Conservation (phyloP, 352 stramenopile species). For the Blastocystis sp. region DNA sequence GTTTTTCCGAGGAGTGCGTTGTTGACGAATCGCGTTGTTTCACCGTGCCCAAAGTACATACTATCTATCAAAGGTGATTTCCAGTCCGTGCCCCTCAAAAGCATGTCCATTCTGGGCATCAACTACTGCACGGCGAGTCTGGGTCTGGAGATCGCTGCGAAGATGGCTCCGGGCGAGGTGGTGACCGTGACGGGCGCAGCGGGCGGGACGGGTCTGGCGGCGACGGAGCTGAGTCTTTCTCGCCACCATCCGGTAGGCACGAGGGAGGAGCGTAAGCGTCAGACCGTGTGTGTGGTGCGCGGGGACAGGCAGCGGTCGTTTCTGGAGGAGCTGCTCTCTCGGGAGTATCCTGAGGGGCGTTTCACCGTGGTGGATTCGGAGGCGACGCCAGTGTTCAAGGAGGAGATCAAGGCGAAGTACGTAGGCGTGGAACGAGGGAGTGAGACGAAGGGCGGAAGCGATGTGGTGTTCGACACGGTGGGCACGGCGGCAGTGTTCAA, state of each 20-base stretch:
- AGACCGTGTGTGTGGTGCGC: slow-evolving; percentile 50
- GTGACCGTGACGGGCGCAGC: slow-evolving; percentile 50
- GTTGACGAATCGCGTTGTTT: slow-evolving; percentile 34
- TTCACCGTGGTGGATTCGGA: slow-evolving; percentile 13
- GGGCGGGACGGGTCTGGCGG: slow-evolving; percentile 30
- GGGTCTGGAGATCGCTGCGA: background rate
- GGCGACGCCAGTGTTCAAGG: background rate
- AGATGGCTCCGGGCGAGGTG: slow-evolving; percentile 9
- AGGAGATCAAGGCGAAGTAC: background rate
- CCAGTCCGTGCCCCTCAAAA: background rate
- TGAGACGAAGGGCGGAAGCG: slow-evolving; percentile 10
- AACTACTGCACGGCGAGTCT: slow-evolving; percentile 30
- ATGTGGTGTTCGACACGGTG: slow-evolving; percentile 24
- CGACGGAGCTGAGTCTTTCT: slow-evolving; percentile 6
- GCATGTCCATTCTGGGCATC: slow-evolving; percentile 2
- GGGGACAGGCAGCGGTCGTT: background rate
- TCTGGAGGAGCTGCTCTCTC: background rate
- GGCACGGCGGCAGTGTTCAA: slow-evolving; percentile 7
- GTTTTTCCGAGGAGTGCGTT: slow-evolving; percentile 37
- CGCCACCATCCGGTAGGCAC: background rate
- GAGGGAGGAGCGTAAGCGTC: background rate
- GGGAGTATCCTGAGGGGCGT: background rate
- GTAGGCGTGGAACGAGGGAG: background rate
- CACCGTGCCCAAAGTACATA: background rate
- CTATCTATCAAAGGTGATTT: background rate